Percentiles rank a stretch among this genome's conserved stretches.
Evolutionary conservation across 257 asterid species (phyloP).

Genomic region (Echium plantagineum): DNA sequence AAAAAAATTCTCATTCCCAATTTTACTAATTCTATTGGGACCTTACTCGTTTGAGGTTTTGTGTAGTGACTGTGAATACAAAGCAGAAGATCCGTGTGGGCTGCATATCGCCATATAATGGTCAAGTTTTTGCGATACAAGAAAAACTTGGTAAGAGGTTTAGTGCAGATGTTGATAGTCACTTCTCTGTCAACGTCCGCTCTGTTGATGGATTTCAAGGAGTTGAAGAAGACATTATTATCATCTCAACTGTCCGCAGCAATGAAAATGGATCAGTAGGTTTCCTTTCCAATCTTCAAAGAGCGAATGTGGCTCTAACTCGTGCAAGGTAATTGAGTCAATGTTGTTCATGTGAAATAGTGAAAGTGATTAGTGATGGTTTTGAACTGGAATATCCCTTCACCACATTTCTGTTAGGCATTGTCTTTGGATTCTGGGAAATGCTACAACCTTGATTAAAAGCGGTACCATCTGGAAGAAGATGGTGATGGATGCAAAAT

Average conservation of each 20-base stretch:
- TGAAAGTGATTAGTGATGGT: too few relatives aligned
- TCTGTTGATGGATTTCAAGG: constrained; percentile 89
- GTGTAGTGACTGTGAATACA: constrained; percentile 38
- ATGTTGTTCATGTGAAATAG: too few relatives aligned
- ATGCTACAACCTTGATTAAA: constrained; percentile 39
- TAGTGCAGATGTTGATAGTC: constrained; percentile 29
- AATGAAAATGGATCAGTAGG: constrained; percentile 57
- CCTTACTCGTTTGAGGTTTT: constrained; percentile 9
- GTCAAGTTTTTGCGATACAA: constrained; percentile 53
- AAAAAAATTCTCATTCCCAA: too few relatives aligned
- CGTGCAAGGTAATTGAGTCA: constrained; percentile 45
- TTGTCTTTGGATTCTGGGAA: constrained; percentile 67
- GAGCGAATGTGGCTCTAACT: constrained; percentile 63
- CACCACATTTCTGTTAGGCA: constrained; percentile 13
- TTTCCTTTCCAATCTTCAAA: constrained; percentile 46
- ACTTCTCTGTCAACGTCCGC: constrained; percentile 51
- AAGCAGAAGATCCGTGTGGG: constrained; percentile 48
- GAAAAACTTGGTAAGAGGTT: constrained; percentile 40
- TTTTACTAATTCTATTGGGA: too few relatives aligned
- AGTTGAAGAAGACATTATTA: constrained; percentile 69
- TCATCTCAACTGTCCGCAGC: constrained; percentile 60
- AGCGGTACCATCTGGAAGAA: constrained; percentile 51
- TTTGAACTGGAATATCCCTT: too few relatives aligned
- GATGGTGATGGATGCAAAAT: constrained; percentile 44
- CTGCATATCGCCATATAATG: constrained; percentile 75